Evolutionary conservation across 768 basidiomycete genomes (phyloP), one percentile per base, ranked within the genome.

Genomic region (Kwoniella newhampshirensis): DNA sequence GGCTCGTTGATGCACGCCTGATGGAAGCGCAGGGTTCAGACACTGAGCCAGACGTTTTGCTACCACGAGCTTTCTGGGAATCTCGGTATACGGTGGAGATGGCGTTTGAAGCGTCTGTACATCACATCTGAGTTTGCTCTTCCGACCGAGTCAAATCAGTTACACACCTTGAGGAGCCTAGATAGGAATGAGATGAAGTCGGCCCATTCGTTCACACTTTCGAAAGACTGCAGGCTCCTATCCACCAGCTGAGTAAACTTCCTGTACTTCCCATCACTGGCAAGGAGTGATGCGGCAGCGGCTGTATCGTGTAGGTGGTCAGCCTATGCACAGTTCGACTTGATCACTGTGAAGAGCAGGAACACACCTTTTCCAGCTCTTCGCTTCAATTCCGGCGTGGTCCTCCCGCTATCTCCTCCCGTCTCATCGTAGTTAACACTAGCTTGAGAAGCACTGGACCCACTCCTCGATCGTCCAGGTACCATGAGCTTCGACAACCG

Each of bases 111-210:
- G 85, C 4, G 92, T 90, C 91, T 97, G 56, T 26, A 28, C 26
- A 46, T 30, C 12, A 46, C n/a, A n/a, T n/a, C n/a, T n/a, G n/a
- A n/a, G n/a, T n/a, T n/a, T n/a, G n/a, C n/a, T 37, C 36, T 9
- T 37, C 36, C 9, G 17, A 25, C 9, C 26, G 9, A n/a, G 5
- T 9, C 7, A 5, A 45, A 45, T 26, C 12, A 13, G 26, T 4
- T 2, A 42, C 78, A 49, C 67, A 89, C 91, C 82, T 96, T 96
- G 58, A 94, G 83, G 59, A 96, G 77, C 65, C 92, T 88, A 73
- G 93, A 93, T 75, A 99, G 77, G 78, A 98, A 99, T 37, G 93
- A 87, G 72, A 96, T 98, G 75, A 92, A 98, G 79, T 99, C 96
- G 58, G 96, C 93, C 96, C 96, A 99, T 79, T 99, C 96, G 55